Evolutionary conservation across 2,329 filamentous ascomycete species (phyloP).

Genomic region (Bipolaris oryzae): DNA sequence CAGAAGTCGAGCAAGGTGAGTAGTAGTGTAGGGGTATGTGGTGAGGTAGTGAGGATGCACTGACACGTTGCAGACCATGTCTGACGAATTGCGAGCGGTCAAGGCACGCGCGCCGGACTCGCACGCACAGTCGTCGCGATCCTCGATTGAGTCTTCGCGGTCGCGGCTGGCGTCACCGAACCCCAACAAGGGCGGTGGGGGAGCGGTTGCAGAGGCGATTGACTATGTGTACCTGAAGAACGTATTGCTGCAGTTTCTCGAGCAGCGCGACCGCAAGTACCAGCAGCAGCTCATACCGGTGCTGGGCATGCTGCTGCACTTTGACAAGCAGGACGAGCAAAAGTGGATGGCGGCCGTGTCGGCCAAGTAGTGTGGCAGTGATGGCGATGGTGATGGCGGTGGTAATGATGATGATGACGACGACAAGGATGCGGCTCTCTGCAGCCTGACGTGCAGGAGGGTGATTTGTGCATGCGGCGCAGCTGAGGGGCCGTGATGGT

Average conservation of each 20-base stretch:
- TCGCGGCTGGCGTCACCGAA: slow-evolving; percentile 56
- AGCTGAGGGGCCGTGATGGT: slow-evolving; percentile 1
- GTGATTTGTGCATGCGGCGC: slow-evolving; percentile 8
- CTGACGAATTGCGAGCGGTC: slow-evolving; percentile 62
- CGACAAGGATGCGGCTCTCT: slow-evolving; percentile 13
- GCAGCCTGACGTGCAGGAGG: slow-evolving; percentile 13
- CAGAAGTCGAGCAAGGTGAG: slow-evolving; percentile 67
- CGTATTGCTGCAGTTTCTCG: slow-evolving; percentile 79
- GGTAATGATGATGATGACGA: no score
- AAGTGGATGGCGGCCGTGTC: slow-evolving; percentile 82
- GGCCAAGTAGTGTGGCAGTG: slow-evolving; percentile 42
- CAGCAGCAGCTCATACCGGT: slow-evolving; percentile 79
- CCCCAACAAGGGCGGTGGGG: slow-evolving; percentile 48
- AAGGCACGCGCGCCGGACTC: slow-evolving; percentile 53
- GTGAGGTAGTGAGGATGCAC: background rate
- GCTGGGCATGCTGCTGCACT: slow-evolving; percentile 74
- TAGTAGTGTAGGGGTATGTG: background rate
- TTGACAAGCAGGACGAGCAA: slow-evolving; percentile 81
- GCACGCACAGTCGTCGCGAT: slow-evolving; percentile 60
- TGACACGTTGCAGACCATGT: slow-evolving; percentile 52
- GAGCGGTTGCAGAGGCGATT: slow-evolving; percentile 45
- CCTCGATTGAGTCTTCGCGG: slow-evolving; percentile 63
- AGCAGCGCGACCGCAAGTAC: slow-evolving; percentile 78
- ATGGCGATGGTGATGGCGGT: background rate
- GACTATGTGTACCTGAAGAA: slow-evolving; percentile 79